Evolutionary conservation across 2,329 filamentous ascomycete species (phyloP).

Genomic region (Aspergillus amoenus): DNA sequence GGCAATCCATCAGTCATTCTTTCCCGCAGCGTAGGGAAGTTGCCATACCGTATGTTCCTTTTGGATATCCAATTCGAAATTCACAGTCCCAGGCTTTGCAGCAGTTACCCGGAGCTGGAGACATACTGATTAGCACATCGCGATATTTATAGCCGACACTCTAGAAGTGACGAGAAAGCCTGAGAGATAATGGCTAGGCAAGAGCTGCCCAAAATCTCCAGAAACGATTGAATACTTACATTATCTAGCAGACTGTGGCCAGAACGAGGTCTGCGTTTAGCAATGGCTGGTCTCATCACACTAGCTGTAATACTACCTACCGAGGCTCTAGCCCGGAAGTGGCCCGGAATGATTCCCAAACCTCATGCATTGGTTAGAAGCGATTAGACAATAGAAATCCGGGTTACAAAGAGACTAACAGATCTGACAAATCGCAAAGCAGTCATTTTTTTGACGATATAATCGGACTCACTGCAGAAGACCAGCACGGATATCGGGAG

Average conservation of each 20-base stretch:
- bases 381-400: neutral
- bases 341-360: constrained; percentile 79
- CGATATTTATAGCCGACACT: neutral
- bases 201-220: neutral
- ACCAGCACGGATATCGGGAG: neutral
- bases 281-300: neutral
- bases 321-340: constrained; percentile 87
- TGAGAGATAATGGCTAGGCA: neutral
- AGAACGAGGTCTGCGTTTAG: constrained; percentile 7
- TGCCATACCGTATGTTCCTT: constrained; percentile 62
- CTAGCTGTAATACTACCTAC: constrained; percentile 48
- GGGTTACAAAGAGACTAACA: constrained; percentile 43
- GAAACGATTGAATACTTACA: constrained; percentile 30
- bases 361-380: constrained; percentile 51
- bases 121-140: constrained; percentile 7
- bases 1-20: constrained; percentile 6
- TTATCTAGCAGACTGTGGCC: constrained; percentile 36
- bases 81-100: constrained; percentile 61
- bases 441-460: constrained; percentile 40
- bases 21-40: neutral
- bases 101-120: constrained; percentile 60
- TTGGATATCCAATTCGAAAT: constrained; percentile 64
- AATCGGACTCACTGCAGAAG: neutral
- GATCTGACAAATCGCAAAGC: constrained; percentile 64
- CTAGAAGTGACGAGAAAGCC: neutral